Conservation (phyloP, 805 yeast genomes). For the Schizosaccharomyces cryophilus region DNA sequence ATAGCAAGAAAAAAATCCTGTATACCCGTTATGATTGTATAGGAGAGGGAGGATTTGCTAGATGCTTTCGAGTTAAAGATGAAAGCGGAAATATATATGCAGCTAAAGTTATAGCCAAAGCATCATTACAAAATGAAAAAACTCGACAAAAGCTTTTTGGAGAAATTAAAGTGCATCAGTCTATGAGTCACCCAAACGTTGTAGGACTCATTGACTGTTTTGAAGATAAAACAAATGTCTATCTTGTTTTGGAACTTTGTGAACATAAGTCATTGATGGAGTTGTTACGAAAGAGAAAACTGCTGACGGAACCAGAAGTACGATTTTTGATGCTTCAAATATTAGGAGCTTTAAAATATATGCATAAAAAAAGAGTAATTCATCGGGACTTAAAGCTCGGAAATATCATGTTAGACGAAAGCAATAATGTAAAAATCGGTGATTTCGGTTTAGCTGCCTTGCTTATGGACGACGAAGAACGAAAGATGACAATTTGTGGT, state of each 20-base stretch:
- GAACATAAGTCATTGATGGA: slow-evolving; percentile 90
- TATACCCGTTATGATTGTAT: slow-evolving; percentile 3
- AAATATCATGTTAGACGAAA: slow-evolving; percentile 77
- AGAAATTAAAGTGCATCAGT: slow-evolving; percentile 84
- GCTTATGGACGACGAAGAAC: slow-evolving; percentile 42
- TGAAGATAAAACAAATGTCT: slow-evolving; percentile 86
- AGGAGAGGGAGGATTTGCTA: slow-evolving; percentile 69
- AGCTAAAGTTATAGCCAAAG: slow-evolving; percentile 93
- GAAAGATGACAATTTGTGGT: slow-evolving; percentile 88
- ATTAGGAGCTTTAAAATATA: slow-evolving; percentile 76
- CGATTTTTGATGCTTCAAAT: slow-evolving; percentile 75
- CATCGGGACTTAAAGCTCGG: slow-evolving; percentile 94
- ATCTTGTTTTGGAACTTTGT: slow-evolving; percentile 80
- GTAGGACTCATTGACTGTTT: slow-evolving; percentile 89
- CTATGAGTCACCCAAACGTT: slow-evolving; percentile 66
- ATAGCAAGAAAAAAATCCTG: neutral
- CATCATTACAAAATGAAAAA: slow-evolving; percentile 72
- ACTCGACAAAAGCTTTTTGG: slow-evolving; percentile 31
- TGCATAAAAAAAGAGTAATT: slow-evolving; percentile 76
- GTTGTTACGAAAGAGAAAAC: slow-evolving; percentile 56
- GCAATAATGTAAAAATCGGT: slow-evolving; percentile 87
- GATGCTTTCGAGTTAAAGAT: slow-evolving; percentile 92
- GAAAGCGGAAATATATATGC: slow-evolving; percentile 70
- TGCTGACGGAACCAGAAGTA: slow-evolving; percentile 77
- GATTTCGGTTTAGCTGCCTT: slow-evolving; percentile 97